Base-by-base conservation (phyloP, 2,329 filamentous ascomycete genomes). In the Ascochyta koolunga region DNA sequence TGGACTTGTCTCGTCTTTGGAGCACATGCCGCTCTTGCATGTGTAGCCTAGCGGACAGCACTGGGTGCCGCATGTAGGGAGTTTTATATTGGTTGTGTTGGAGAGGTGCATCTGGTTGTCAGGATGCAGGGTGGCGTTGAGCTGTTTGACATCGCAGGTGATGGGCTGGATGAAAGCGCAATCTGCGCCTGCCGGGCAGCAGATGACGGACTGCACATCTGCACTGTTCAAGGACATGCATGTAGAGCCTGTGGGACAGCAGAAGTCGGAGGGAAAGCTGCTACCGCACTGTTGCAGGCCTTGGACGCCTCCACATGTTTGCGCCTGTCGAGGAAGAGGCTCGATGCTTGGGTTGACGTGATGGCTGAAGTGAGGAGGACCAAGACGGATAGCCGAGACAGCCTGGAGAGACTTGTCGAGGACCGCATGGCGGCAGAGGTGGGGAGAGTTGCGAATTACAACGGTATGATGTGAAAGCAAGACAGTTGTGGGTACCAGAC, bases 21-120 rank as follows among this genome's bases (percentile, higher is more conserved):
- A 69, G 64, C 89, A 91, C 43, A 73, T 71, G 36, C 76, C 76
- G 46, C 68, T 69, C 31, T 81, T 73, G 75, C 89, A 93, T 1
- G 78, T 76, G 74, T 88, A 92, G 2, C 89, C 89, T 71, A 87
- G 87, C 0, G 89, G 89, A 68, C 89, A 93, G 74, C 89, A 93
- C 48, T 62, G 72, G 16, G 64, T 69, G 13, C 82, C 86, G 63
- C 89, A 92, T 18, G 74, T 79, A 2, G 77, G 73, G 13, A 92
- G 77, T 10, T 78, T 75, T 9, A 82, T 50, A 18, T 63, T 79
- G 16, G 79, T 78, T 25, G 89, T 82, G 8, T 85, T 81, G 9
- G 83, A 85, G 0, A 89, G 89, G 74, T 91, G 89, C 64, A 91
- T 77, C 24, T 82, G 78, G 27, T 85, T 85, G 22, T 78, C 74